phyloP scores from a whole-genome alignment of 257 asterid species.

The Nicotiana tomentosiformis region DNA sequence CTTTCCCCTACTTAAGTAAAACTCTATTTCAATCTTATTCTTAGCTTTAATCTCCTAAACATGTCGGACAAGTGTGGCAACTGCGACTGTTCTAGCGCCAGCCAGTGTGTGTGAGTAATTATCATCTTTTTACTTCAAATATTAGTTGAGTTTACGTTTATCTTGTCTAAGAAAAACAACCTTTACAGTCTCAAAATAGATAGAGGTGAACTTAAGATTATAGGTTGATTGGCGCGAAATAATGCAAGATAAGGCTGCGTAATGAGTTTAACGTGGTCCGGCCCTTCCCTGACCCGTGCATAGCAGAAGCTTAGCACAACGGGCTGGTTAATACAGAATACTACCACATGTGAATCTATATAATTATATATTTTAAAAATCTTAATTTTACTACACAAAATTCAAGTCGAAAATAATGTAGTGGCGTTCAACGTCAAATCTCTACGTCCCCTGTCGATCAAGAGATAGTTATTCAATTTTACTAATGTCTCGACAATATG shows the following conservation, averaged over 20 bases:
- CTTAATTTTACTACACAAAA: not conserved
- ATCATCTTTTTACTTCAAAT: not conserved
- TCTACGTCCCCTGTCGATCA: not conserved
- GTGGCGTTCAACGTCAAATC: not conserved
- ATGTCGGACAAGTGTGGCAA: constrained; percentile 57
- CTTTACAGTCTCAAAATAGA: not conserved
- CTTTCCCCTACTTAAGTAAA: not conserved
- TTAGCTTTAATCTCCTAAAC: not conserved
- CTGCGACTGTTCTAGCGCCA: constrained; percentile 46
- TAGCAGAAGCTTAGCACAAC: no score
- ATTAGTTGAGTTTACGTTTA: not conserved
- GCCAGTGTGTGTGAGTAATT: constrained; percentile 47
- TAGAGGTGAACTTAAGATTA: not conserved
- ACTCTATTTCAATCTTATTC: not conserved
- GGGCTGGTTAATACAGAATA: no score
- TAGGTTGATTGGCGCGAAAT: not conserved
- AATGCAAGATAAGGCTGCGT: no score
- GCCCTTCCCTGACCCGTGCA: no score
- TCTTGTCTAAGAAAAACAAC: not conserved
- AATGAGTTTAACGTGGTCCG: no score
- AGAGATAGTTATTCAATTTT: not conserved
- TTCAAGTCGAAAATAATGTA: not conserved
- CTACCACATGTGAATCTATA: not conserved
- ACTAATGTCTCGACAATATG: not conserved
- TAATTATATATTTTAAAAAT: not conserved